Evolutionary conservation across 176 grass and related monocot genomes (phyloP), one percentile per base, ranked within the genome.

Genomic region (Oryza meyeriana): DNA sequence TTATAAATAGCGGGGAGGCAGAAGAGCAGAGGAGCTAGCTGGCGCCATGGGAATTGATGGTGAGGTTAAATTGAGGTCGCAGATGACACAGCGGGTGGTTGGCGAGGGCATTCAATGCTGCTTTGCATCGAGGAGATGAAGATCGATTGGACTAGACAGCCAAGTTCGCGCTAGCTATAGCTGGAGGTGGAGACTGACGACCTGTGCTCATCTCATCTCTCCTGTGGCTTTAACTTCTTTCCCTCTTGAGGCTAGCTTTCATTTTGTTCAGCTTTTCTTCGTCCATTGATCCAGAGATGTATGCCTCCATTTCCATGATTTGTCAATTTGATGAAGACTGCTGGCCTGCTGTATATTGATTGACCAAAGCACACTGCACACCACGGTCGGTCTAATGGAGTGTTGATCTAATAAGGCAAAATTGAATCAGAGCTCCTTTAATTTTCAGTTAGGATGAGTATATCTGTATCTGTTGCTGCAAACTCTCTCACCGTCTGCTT

Each of bases 1-100:
- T 36, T 68, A 72, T 90, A 90, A 86, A 90, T 86, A 89, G 66
- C 66, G 72, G 78, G 71, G 42, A 10, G 77, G 78, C 59, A 78
- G 88, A 85, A 66, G 17, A 52, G 32, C 2, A 33, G 32, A 4
- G 9, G 2, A 29, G 74, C 88, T 86, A 79, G 78, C 33, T 78
- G 66, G 80, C 73, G 72, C 73, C 83, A 79, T 82, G 79, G 79
- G 61, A 74, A 83, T 83, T 79, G 61, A 90, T 69, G 83, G 83
- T 30, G 83, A 67, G 70, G 36, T 72, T 86, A 77, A 82, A 86
- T 81, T 85, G 72, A 82, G 80, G 61, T 26, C 61, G 42, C 80
- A 79, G 80, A 66, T 82, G 88, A 73, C 66, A 55, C 78, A 73
- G 78, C 9, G 66, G 75, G 83, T 86, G 1, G 88, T 89, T 86